These are phyloP conservation scores for Boletus insuetus DNA, from an alignment of 768 basidiomycete genomes.

Conservation along the genomic window DNA sequence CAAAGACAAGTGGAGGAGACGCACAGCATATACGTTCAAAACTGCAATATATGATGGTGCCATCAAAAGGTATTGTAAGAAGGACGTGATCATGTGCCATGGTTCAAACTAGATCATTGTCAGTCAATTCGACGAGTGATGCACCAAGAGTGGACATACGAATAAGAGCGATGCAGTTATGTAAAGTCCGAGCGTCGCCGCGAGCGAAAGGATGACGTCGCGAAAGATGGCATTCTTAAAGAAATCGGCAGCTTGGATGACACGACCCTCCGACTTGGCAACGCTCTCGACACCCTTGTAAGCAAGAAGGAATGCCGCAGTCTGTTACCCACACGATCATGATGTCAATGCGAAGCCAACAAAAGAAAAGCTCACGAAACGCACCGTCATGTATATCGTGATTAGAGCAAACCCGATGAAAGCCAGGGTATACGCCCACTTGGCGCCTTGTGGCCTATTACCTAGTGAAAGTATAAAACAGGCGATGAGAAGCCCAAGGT, in stretches of 20 bases:
- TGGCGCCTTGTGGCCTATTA: slow-evolving; percentile 88
- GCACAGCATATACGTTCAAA: slow-evolving; percentile 84
- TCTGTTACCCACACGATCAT: slow-evolving; percentile 36
- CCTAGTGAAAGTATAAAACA: slow-evolving; percentile 89
- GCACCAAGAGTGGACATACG: slow-evolving; percentile 47
- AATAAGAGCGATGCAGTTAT: slow-evolving; percentile 78
- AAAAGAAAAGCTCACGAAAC: slow-evolving; percentile 20
- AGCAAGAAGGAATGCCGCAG: slow-evolving; percentile 77
- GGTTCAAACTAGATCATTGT: slow-evolving; percentile 73
- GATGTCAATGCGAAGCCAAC: slow-evolving; percentile 1
- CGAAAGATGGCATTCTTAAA: slow-evolving; percentile 81
- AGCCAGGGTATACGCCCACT: slow-evolving; percentile 81
- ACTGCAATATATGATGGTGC: slow-evolving; percentile 94
- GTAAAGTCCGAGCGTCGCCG: slow-evolving; percentile 90
- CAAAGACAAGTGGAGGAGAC: not conserved
- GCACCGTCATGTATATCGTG: slow-evolving; percentile 94
- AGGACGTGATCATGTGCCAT: slow-evolving; percentile 98
- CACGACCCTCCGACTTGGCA: slow-evolving; percentile 40
- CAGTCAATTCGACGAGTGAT: not conserved
- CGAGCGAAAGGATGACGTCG: slow-evolving; percentile 80
- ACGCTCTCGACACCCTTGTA: slow-evolving; percentile 75
- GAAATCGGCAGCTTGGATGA: slow-evolving; percentile 54
- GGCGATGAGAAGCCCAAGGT: slow-evolving; percentile 81
- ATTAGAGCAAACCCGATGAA: slow-evolving; percentile 87
- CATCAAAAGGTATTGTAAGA: slow-evolving; percentile 89